Evolutionary conservation across 352 stramenopile genomes (phyloP).

Genomic region (Globisporangium emineosum): DNA sequence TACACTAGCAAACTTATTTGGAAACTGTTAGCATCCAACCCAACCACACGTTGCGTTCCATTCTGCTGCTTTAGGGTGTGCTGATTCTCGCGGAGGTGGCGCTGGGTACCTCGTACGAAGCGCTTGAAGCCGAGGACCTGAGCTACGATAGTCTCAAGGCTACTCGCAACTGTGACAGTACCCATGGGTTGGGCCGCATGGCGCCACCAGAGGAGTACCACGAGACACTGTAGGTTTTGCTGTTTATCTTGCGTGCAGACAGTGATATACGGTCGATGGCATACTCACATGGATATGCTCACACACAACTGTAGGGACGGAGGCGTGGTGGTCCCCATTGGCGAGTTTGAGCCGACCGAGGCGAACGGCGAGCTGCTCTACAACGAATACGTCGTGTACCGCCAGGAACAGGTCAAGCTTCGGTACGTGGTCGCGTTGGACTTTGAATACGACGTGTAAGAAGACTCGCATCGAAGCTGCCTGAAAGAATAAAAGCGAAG

Average conservation of each 20-base stretch:
- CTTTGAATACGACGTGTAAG: slow-evolving; percentile 3
- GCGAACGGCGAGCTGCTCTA: slow-evolving; percentile 55
- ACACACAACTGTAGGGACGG: slow-evolving; percentile 27
- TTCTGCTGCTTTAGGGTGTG: slow-evolving; percentile 20
- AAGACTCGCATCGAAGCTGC: background rate
- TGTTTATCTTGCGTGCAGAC: background rate
- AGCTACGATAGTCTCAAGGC: slow-evolving; percentile 42
- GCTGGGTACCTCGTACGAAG: slow-evolving; percentile 42
- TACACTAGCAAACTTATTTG: background rate
- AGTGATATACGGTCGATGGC: background rate
- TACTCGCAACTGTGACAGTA: slow-evolving; percentile 40
- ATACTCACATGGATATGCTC: background rate
- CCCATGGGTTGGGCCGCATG: slow-evolving; percentile 56
- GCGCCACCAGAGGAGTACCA: slow-evolving; percentile 37
- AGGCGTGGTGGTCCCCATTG: slow-evolving; percentile 52
- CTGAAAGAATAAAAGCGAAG: background rate
- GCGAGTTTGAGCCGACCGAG: slow-evolving; percentile 49
- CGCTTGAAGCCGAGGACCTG: slow-evolving; percentile 51
- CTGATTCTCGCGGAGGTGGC: slow-evolving; percentile 67
- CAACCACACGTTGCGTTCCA: background rate
- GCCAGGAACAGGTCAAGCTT: slow-evolving; percentile 59
- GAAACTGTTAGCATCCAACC: background rate
- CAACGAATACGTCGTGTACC: slow-evolving; percentile 80
- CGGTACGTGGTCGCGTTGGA: slow-evolving; percentile 45
- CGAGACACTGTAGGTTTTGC: slow-evolving; percentile 35